Conservation (phyloP, 2,329 filamentous ascomycete species). For the Leptodontidium sp. region DNA sequence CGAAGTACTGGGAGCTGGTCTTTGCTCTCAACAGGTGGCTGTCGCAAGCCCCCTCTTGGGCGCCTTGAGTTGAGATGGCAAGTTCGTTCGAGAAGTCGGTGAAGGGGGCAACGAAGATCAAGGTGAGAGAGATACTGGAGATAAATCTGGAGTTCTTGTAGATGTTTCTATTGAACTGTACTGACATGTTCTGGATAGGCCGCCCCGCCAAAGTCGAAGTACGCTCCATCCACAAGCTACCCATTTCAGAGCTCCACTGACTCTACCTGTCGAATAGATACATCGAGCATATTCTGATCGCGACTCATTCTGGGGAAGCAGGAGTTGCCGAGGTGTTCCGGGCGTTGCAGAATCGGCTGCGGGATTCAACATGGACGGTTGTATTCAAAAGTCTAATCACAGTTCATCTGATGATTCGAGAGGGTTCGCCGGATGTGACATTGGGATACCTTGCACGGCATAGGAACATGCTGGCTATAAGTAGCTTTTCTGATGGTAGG, state of each 20-base stretch:
- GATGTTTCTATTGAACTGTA: neutral
- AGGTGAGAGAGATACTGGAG: conserved; percentile 62
- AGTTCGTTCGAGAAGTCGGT: conserved; percentile 98
- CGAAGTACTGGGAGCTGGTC: conserved; percentile 14
- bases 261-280: conserved; percentile 40
- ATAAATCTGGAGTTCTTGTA: neutral
- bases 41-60: conserved; percentile 36
- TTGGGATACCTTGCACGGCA: conserved; percentile 84
- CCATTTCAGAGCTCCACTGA: conserved; percentile 32
- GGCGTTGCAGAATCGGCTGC: conserved; percentile 84
- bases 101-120: conserved; percentile 98
- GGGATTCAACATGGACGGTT: conserved; percentile 99
- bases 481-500: conserved; percentile 90
- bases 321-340: conserved; percentile 97
- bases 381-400: conserved; percentile 98
- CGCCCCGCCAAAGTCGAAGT: conserved; percentile 97
- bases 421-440: conserved; percentile 89
- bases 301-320: conserved; percentile 92
- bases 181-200: conserved; percentile 61
- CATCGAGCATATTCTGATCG: conserved; percentile 95
- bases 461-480: conserved; percentile 84
- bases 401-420: conserved; percentile 95
- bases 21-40: conserved; percentile 24
- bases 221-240: conserved; percentile 50
- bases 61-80: conserved; percentile 62